A percentile compares a stretch with the other conserved stretches of the same genome.
Evolutionary conservation across 1,139 yeast species (phyloP).

Genomic region (Trichomonascaceae sp.): DNA sequence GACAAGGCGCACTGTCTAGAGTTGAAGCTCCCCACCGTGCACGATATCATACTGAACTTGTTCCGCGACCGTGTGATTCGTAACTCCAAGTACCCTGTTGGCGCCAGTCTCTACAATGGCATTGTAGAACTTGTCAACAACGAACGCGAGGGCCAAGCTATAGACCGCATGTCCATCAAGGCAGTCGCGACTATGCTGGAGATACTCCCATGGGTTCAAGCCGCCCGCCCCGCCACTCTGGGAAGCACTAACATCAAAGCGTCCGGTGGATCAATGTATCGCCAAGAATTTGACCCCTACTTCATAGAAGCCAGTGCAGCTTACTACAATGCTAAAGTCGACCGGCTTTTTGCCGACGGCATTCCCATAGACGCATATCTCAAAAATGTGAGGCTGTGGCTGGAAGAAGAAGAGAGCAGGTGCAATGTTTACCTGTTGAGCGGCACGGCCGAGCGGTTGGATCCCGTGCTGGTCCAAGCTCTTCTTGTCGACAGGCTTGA

Average conservation of each 20-base stretch:
- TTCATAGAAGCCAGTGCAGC: slow-evolving; percentile 42
- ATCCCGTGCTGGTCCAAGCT: slow-evolving; percentile 46
- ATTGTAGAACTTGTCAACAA: slow-evolving; percentile 45
- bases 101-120: slow-evolving; percentile 35
- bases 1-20: slow-evolving; percentile 75
- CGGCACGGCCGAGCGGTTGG: slow-evolving; percentile 34
- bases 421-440: slow-evolving; percentile 43
- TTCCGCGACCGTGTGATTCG: slow-evolving; percentile 37
- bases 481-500: slow-evolving; percentile 50
- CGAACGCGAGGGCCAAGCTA: slow-evolving; percentile 47
- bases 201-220: slow-evolving; percentile 10
- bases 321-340: slow-evolving; percentile 41
- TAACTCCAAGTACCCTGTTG: slow-evolving; percentile 36
- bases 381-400: slow-evolving; percentile 40
- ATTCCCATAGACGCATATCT: slow-evolving; percentile 33
- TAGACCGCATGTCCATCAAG: slow-evolving; percentile 49
- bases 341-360: slow-evolving; percentile 24
- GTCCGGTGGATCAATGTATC: no score
- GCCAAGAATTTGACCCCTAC: slow-evolving; percentile 52
- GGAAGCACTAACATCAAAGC: not conserved
- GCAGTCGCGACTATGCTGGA: slow-evolving; percentile 63
- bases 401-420: slow-evolving; percentile 44
- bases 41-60: slow-evolving; percentile 60
- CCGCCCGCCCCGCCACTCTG: not conserved
- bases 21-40: slow-evolving; percentile 49